Evolutionary conservation across 2,329 filamentous ascomycete genomes (phyloP).

Genomic region (Plenodomus lindquistii): DNA sequence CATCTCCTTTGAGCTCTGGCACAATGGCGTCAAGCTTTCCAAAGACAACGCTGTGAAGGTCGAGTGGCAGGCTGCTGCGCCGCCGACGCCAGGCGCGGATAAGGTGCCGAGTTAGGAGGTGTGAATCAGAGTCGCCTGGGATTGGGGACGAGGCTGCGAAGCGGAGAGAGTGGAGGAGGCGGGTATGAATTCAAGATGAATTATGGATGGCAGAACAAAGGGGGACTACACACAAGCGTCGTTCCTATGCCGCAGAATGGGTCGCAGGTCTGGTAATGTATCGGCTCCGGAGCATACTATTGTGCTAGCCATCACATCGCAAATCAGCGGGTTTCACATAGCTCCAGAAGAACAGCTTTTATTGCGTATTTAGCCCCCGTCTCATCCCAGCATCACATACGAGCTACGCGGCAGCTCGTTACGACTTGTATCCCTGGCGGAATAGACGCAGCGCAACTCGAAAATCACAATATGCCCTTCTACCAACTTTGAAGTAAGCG

Average conservation of each 20-base stretch:
- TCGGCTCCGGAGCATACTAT: too few species aligned
- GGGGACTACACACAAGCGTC: not conserved
- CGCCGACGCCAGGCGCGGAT: slow-evolving; percentile 1
- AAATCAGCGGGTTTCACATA: too few species aligned
- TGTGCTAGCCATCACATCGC: too few species aligned
- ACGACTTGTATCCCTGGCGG: too few species aligned
- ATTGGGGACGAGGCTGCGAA: not conserved
- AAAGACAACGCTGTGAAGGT: slow-evolving; percentile 27
- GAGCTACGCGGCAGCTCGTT: too few species aligned
- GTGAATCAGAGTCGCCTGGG: not conserved
- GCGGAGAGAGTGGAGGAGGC: not conserved
- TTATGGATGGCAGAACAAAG: not conserved
- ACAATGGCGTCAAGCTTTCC: slow-evolving; percentile 21
- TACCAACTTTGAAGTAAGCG: too few species aligned
- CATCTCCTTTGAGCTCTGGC: slow-evolving; percentile 26
- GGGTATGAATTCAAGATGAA: not conserved
- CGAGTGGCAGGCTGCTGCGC: slow-evolving; percentile 19
- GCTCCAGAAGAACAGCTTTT: too few species aligned
- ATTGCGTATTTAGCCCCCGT: too few species aligned
- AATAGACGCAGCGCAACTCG: too few species aligned
- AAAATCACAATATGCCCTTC: too few species aligned
- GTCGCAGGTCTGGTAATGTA: not conserved
- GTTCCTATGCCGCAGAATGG: not conserved
- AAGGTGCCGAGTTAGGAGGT: not conserved
- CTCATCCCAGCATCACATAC: too few species aligned